Evolutionary conservation across 495 filamentous ascomycete species (phyloP), one percentile per base, ranked within the genome.

Genomic region (Penicillium coffeae): DNA sequence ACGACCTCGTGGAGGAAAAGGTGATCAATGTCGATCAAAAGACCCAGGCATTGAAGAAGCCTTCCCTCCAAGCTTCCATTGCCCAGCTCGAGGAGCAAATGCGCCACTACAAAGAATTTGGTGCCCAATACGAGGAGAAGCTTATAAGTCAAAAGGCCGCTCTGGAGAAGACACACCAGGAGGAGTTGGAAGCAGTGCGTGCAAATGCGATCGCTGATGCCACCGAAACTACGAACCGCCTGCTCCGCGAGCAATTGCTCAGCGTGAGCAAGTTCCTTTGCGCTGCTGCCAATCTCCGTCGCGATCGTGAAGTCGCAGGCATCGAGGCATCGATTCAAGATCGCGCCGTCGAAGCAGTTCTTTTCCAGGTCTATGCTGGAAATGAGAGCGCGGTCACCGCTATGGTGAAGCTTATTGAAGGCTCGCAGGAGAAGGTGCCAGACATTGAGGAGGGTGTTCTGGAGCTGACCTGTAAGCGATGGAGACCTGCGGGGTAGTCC

Each of bases 1-100:
- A 96, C 45, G 82, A 93, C n/a, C 81, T 96, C 21, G 84, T 96
- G 12, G 68, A 75, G 8, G 64, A 78, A 44, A 88, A 86, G 71
- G 87, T 92, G 65, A 91, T 99, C 76, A 99, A 97, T 63, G 54
- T 70, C 56, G 94, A 99, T 40, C 55, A 58, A 21, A 94, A 90
- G 66, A 83, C 86, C 7, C 87, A 96, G 69, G 81, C 83, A 19
- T 70, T 86, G 51, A 95, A 94, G 79, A 97, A 95, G 63, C 92
- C 93, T n/a, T 66, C 76, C 13, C 81, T 96, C 12, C 86, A 89
- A 59, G 79, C 82, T 21, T 78, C 85, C 53, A 72, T 90, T 39
- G 66, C 77, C 20, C 86, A 93, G 68, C 69, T 88, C 21, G 87
- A 93, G 63, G 89, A 95, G 54, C 88, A 96, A 68, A 76, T 96